Percentiles rank a stretch among this genome's conserved stretches.
Conservation (phyloP, 2,329 filamentous ascomycete species). For the Thielaviopsis punctulata region DNA sequence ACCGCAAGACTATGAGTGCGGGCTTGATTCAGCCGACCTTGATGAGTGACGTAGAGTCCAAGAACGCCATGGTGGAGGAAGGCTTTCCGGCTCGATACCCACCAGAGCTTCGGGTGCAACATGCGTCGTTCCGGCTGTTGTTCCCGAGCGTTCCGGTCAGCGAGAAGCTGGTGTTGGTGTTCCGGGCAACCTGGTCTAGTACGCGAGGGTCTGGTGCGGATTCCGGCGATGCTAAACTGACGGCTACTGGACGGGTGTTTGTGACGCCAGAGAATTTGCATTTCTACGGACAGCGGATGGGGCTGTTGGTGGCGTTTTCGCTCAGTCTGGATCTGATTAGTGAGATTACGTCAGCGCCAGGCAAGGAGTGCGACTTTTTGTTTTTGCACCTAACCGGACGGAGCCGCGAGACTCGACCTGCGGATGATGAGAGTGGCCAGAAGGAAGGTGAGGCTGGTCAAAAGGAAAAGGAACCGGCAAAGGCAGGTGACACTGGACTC, state of each 20-base stretch:
- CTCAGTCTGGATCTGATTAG: constrained; percentile 60
- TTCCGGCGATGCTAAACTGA: constrained; percentile 22
- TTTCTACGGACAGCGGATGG: constrained; percentile 91
- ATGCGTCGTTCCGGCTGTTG: constrained; percentile 80
- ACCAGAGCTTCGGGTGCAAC: constrained; percentile 63
- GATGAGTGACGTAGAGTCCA: constrained; percentile 1
- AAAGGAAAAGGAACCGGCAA: neutral
- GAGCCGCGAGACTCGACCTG: constrained; percentile 26
- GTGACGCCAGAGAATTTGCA: constrained; percentile 78
- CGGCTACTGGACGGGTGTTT: constrained; percentile 59
- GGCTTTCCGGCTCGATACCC: constrained; percentile 65
- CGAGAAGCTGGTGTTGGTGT: constrained; percentile 79
- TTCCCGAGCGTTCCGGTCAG: constrained; percentile 65
- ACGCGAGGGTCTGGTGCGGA: constrained; percentile 24
- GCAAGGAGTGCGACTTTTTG: constrained; percentile 84
- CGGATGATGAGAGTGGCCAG: neutral
- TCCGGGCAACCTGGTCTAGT: constrained; percentile 70
- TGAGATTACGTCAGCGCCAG: constrained; percentile 76
- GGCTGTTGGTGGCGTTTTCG: constrained; percentile 68
- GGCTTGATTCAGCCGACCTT: constrained; percentile 7
- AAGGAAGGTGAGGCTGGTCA: neutral
- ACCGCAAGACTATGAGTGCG: constrained; percentile 13
- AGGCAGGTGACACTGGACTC: constrained; percentile 30
- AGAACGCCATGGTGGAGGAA: constrained; percentile 16
- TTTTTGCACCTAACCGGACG: constrained; percentile 53